A percentile compares a stretch with the other conserved stretches of the same genome.
phyloP scores from a whole-genome alignment of 1,139 yeast species.

The Lodderomyces margitis region DNA sequence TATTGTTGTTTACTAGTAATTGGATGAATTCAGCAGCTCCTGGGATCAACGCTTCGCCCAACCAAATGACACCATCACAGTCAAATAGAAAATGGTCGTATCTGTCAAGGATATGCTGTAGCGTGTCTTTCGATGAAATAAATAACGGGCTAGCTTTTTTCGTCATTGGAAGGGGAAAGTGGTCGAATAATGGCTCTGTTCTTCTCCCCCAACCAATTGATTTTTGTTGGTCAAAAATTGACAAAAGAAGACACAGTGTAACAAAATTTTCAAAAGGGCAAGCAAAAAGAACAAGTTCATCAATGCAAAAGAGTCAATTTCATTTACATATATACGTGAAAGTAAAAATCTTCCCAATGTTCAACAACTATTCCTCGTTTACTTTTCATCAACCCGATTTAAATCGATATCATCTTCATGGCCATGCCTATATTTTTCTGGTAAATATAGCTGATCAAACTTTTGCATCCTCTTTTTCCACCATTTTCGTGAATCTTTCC shows the following conservation, averaged over 20 bases:
- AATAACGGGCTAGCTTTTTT: constrained; percentile 12
- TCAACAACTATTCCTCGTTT: no score
- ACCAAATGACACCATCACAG: constrained; percentile 94
- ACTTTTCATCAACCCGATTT: constrained; percentile 8
- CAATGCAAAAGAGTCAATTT: no score
- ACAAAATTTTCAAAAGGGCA: no score
- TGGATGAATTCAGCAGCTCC: constrained; percentile 57
- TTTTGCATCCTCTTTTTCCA: constrained; percentile 47
- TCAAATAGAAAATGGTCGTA: constrained; percentile 87
- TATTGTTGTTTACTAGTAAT: constrained; percentile 42
- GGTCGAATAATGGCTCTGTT: no score
- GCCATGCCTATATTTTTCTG: constrained; percentile 7
- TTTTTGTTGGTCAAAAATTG: no score
- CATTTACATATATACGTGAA: no score
- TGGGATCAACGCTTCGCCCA: constrained; percentile 75
- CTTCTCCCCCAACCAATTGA: no score
- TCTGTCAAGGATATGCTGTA: constrained; percentile 50
- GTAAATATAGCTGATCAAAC: constrained; percentile 19
- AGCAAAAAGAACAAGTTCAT: no score
- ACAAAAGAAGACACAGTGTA: no score
- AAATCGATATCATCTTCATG: constrained; percentile 12
- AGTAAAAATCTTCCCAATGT: no score
- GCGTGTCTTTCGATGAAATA: constrained; percentile 46
- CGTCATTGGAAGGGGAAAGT: no score
- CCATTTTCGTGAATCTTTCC: constrained; percentile 40